Evolutionary conservation across 164 flowering plant species (phyloP).

Genomic region (Malania oleifera): DNA sequence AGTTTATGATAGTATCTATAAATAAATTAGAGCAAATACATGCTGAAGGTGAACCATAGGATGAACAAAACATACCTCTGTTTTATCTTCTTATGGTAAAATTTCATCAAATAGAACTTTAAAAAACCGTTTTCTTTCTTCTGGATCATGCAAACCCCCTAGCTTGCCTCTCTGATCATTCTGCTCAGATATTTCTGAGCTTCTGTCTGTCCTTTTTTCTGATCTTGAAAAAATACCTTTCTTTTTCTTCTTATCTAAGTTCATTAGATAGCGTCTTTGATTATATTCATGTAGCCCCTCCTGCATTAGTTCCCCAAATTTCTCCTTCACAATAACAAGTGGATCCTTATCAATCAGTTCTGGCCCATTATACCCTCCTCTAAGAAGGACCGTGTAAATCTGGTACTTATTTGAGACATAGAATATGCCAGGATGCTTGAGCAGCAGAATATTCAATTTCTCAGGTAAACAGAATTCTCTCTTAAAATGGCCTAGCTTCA

Average conservation of each 20-base stretch:
- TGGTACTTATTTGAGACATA: constrained; percentile 85
- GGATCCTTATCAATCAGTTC: constrained; percentile 81
- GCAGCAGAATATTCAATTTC: constrained; percentile 57
- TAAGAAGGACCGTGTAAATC: constrained; percentile 78
- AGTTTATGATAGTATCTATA: too few species aligned
- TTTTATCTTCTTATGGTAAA: constrained; percentile 14
- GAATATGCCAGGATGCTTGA: constrained; percentile 87
- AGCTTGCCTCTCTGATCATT: constrained; percentile 35
- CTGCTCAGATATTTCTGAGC: constrained; percentile 29
- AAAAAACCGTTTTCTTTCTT: constrained; percentile 84
- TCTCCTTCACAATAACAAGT: constrained; percentile 80
- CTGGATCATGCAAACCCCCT: constrained; percentile 56
- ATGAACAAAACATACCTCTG: not conserved
- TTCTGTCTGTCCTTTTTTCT: constrained; percentile 23
- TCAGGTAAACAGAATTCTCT: constrained; percentile 78
- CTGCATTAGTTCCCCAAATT: constrained; percentile 91
- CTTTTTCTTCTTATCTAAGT: constrained; percentile 63
- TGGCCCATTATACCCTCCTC: constrained; percentile 74
- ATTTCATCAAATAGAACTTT: constrained; percentile 49
- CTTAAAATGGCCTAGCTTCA: constrained; percentile 72
- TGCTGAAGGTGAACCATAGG: not conserved
- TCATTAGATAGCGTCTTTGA: constrained; percentile 41
- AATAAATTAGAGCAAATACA: too few species aligned
- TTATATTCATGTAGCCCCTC: constrained; percentile 86
- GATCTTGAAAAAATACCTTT: constrained; percentile 35